These are phyloP conservation scores for Pseudogymnoascus sp. DNA, from an alignment of 2,329 filamentous ascomycete genomes.

Conservation along the genomic window DNA sequence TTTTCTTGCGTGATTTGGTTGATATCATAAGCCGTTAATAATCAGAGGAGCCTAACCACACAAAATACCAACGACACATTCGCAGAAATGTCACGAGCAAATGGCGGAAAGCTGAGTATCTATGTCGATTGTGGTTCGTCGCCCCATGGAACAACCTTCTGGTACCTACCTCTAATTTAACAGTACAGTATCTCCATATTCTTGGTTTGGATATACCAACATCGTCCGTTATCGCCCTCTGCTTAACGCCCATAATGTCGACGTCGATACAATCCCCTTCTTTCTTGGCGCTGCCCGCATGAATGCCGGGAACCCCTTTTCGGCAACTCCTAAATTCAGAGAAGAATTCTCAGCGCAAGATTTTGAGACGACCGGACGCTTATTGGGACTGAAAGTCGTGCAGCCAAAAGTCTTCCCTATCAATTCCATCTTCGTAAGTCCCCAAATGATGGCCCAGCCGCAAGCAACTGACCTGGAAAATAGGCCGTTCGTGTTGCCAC, in stretches of 20 bases:
- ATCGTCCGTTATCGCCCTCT: conserved; percentile 15
- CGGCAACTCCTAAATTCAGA: conserved; percentile 17
- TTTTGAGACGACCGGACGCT: conserved; percentile 13
- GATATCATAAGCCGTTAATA: not conserved
- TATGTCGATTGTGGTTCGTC: conserved; percentile 19
- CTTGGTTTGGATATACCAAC: conserved; percentile 19
- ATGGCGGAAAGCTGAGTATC: conserved; percentile 12
- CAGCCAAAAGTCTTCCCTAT: conserved; percentile 17
- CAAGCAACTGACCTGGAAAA: not conserved
- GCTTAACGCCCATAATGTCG: conserved; percentile 16
- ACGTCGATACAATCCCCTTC: conserved; percentile 20
- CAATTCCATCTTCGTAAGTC: conserved; percentile 17
- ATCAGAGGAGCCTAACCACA: not conserved
- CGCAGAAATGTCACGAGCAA: not conserved
- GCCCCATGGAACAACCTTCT: not conserved
- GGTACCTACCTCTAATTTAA: not conserved
- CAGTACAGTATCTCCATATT: conserved; percentile 19
- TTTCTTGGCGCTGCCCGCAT: conserved; percentile 19
- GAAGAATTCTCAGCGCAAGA: conserved; percentile 17
- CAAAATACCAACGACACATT: not conserved
- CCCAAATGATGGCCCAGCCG: not conserved
- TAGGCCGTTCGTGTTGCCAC: conserved; percentile 19
- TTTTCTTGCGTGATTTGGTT: not conserved
- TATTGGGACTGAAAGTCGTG: conserved; percentile 18
- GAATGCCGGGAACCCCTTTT: conserved; percentile 16